Conservation (phyloP, 2,329 filamentous ascomycete genomes). For the Daldinia sp. region DNA sequence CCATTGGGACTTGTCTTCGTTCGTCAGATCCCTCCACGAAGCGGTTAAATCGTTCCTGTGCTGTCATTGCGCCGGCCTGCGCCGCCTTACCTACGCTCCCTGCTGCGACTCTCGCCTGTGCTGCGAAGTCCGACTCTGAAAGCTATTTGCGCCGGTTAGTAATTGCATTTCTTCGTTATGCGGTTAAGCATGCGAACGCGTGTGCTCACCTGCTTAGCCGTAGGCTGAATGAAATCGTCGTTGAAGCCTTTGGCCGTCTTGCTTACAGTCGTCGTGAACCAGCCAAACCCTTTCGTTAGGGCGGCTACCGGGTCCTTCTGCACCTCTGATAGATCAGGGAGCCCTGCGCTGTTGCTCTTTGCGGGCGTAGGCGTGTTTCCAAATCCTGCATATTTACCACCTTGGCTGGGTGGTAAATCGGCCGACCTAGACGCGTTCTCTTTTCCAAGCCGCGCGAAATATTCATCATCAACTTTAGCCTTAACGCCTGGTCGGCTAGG, state of each 20-base stretch:
- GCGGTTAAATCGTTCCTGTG: constrained; percentile 80
- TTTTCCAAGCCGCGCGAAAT: constrained; percentile 84
- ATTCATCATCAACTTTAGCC: constrained; percentile 80
- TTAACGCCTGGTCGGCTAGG: constrained; percentile 53
- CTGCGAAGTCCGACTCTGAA: constrained; percentile 79
- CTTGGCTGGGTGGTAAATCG: constrained; percentile 82
- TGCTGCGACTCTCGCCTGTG: constrained; percentile 68
- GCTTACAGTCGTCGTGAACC: constrained; percentile 86
- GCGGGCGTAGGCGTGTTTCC: constrained; percentile 75
- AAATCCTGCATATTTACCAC: constrained; percentile 92
- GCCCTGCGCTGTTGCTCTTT: constrained; percentile 52
- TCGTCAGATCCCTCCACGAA: constrained; percentile 80
- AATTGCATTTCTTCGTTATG: background rate
- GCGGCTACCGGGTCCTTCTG: constrained; percentile 90
- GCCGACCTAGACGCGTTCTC: constrained; percentile 82
- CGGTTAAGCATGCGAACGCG: background rate
- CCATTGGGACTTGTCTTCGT: constrained; percentile 53
- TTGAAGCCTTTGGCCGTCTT: constrained; percentile 94
- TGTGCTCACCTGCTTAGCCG: constrained; percentile 77
- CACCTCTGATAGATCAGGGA: constrained; percentile 83
- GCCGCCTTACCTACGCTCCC: constrained; percentile 73
- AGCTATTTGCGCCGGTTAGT: constrained; percentile 60
- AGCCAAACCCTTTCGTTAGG: constrained; percentile 90
- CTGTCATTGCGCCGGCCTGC: constrained; percentile 74
- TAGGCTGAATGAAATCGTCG: constrained; percentile 90